Evolutionary conservation across 768 basidiomycete genomes (phyloP), one percentile per base, ranked within the genome.

Genomic region (Suillus brevipes): DNA sequence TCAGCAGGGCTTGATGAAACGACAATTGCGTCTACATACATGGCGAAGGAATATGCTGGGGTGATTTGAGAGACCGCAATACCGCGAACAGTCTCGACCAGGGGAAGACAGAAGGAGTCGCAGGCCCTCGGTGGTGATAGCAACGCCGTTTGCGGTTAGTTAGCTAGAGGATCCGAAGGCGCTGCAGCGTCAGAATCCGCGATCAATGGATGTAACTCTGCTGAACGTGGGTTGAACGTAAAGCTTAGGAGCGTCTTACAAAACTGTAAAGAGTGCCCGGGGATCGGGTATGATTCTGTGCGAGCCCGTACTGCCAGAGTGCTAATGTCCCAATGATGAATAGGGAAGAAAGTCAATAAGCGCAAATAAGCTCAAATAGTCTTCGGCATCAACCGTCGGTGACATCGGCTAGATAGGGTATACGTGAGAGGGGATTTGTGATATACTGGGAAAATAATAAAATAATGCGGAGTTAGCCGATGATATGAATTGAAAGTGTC

Each of bases 371-470:
- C 34, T 13, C 8, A 63, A 63, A 61, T 42, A 63, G 5, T 14
- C 43, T 42, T 38, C 47, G 64, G 49, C 25, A 63, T 50, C 45
- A 28, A 13, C 20, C 31, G 25, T 66, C 28, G 45, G 53, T 58
- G 74, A 69, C 71, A 14, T 71, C 74, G 74, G 76, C 43, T 74
- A 77, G 74, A 75, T 71, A 71, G 70, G 60, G 65, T 28, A 62
- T 47, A 60, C 52, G 49, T 61, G 36, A 61, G 60, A 62, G 59
- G 31, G 31, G 58, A 52, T 49, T 31, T 28, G 40, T 18, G 34
- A 64, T 59, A 25, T 7, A 36, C n/a, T 62, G 60, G 43, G 43
- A 62, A 71, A 64, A 60, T 64, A 52, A 45, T 4, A 58, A 59
- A 59, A 61, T 40, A 57, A 62, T 60, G 53, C 76, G 74, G 74